A percentile compares a stretch with the other conserved stretches of the same genome.
These are phyloP conservation scores for Knoxia roxburghii DNA, from an alignment of 257 asterid species.

Conservation along the genomic window DNA sequence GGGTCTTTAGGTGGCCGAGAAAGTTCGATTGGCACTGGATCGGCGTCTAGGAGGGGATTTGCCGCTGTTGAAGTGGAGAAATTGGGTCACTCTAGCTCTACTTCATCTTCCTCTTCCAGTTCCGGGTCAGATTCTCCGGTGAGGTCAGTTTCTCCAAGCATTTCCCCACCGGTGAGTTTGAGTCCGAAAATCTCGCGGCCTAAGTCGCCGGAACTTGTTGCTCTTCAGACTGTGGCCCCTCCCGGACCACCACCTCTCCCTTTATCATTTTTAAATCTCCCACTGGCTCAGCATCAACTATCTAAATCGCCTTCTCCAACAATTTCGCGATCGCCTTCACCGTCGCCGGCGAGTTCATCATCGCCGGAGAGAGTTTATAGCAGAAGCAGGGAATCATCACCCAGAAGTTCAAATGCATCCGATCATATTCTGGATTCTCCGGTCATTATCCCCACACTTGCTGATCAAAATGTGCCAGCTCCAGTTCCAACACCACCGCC, in stretches of 20 bases:
- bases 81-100: slow-evolving; percentile 43
- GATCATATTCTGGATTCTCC: slow-evolving; percentile 29
- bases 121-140: slow-evolving; percentile 72
- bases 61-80: slow-evolving; percentile 46
- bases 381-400: slow-evolving; percentile 61
- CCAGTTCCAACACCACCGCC: slow-evolving; percentile 25
- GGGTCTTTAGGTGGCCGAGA: slow-evolving; percentile 58
- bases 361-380: slow-evolving; percentile 55
- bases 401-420: slow-evolving; percentile 22
- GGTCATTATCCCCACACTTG: slow-evolving; percentile 5
- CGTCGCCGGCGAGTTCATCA: slow-evolving; percentile 60
- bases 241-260: slow-evolving; percentile 18
- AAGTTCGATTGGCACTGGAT: slow-evolving; percentile 59
- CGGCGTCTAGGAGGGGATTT: slow-evolving; percentile 59
- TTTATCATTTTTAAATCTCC: slow-evolving; percentile 15
- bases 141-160: slow-evolving; percentile 68
- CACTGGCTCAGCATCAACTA: slow-evolving; percentile 18
- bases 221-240: slow-evolving; percentile 44
- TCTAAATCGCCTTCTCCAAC: slow-evolving; percentile 21
- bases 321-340: slow-evolving; percentile 18
- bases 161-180: slow-evolving; percentile 65
- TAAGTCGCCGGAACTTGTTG: slow-evolving; percentile 78
- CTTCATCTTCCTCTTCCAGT: slow-evolving; percentile 64
- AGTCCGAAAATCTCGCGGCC: slow-evolving; percentile 62
- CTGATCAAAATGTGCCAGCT: slow-evolving; percentile 8